Base-by-base conservation (phyloP, 106 monocot species). In the Alisma plantagoaquatica region DNA sequence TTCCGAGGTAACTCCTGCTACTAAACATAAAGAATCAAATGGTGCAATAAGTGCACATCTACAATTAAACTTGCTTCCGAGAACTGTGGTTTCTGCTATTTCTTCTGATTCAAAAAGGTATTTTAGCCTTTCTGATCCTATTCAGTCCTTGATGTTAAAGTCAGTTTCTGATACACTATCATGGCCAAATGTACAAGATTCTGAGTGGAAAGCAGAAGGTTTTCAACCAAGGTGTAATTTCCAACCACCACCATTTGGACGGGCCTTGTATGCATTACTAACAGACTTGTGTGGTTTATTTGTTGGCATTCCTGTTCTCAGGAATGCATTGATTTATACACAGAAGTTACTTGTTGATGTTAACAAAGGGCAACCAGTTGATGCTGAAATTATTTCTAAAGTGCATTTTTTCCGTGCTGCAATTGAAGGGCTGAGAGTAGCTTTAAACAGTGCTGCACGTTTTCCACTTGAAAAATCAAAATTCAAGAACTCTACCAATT, bases 391-490 rank as follows among this genome's bases (percentile, higher is more conserved):
- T 30, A 23, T 87, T 19, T 66, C 63, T 4, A 68, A 87, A 50
- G 81, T 81, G 22, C 74, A 69, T 21, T 72, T 64, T 53, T 87
- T 81, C 49, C 66, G 86, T 26, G 65, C 77, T 25, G 81, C 81
- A 41, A 56, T 77, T 21, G 86, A 87, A 54, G 86, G 71, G 54
- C 59, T 84, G 29, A 80, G 86, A 68, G 64, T 80, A 60, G 70
- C 76, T 38, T 57, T 81, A 19, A 76, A 81, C 29, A 61, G 53
- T 69, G 63, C 72, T 41, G 81, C 69, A n/a, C 67, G 57, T 16
- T 58, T n/a, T 25, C 85, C 75, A 10, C 58, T 65, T 21, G 54
- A 68, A 48, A 75, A 62, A 71, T 28, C 21, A 29, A 61, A 51
- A 27, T 67, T 44, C 42, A 43, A 27, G 23, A 67, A 35, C 18